Base-by-base conservation (phyloP, 768 basidiomycete genomes). In the Peribolospora kevripleyi region DNA sequence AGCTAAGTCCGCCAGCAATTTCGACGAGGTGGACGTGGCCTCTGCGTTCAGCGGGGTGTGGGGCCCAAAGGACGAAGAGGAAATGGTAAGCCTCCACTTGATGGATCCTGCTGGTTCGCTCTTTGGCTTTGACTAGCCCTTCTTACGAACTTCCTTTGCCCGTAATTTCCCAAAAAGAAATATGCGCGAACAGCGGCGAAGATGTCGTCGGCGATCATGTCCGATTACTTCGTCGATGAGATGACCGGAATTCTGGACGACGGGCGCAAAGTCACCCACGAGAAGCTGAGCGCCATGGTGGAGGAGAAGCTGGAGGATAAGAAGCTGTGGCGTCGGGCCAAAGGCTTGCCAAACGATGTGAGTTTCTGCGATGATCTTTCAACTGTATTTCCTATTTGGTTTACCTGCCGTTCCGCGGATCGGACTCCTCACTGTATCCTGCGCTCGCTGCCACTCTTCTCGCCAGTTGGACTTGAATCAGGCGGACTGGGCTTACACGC, bases 401-500 rank as follows among this genome's bases (percentile, higher is more conserved):
- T 10, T 37, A 45, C 13, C 14, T 48, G 53, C 11, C 55, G 51
- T 46, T 25, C 25, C 25, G 25, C 25, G 25, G 25, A 25, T 25
- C 25, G 25, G 25, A 25, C 25, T 25, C 25, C 25, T 25, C 25
- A 36, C 42, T 5, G 5, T 38, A 5, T 42, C 39, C 48, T 40
- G 38, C 13, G n/a, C 48, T 13, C 6, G 13, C n/a, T 46, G 9
- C 47, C 9, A 38, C 53, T 45, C 37, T 53, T 11, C 6, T n/a
- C 7, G 5, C 10, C 62, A 93, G 84, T 74, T 87, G 55, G 87
- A 98, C 65, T 91, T 84, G 77, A 70, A 72, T n/a, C 75, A 79
- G 3, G 81, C 82, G 5, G 93, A 98, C 67, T 91, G 90, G 68
- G 83, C 84, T 61, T 95, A 91, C 67, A 77, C 84, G 3, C 88